phyloP scores from a whole-genome alignment of 257 asterid genomes.

The Thymus mandschuricus region DNA sequence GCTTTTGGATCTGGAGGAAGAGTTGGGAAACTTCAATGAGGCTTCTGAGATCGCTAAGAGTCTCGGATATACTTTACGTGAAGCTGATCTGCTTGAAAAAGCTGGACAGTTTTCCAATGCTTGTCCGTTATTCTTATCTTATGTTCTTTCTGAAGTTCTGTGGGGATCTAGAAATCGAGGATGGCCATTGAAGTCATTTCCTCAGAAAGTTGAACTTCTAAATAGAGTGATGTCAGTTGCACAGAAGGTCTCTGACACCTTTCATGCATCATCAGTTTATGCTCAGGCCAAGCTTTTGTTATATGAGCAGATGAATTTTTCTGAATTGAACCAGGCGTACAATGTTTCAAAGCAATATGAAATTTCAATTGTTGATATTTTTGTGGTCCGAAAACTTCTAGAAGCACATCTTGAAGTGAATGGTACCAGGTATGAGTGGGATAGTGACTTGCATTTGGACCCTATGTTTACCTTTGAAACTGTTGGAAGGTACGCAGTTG shows the following conservation, averaged over 20 bases:
- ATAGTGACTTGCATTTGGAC: conserved; percentile 31
- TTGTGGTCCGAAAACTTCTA: conserved; percentile 44
- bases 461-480: conserved; percentile 40
- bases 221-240: conserved; percentile 41
- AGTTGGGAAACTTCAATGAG: conserved; percentile 50
- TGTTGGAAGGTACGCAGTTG: conserved; percentile 36
- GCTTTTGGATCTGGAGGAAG: conserved; percentile 59
- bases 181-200: conserved; percentile 60
- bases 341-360: conserved; percentile 29
- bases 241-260: conserved; percentile 30
- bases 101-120: conserved; percentile 37
- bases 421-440: conserved; percentile 44
- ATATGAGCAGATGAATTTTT: conserved; percentile 32
- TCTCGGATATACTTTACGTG: conserved; percentile 43
- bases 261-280: conserved; percentile 34
- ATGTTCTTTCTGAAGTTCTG: conserved; percentile 40
- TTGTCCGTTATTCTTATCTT: conserved; percentile 32
- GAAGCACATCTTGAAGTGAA: conserved; percentile 44
- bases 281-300: conserved; percentile 41
- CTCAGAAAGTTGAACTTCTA: conserved; percentile 38
- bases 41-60: conserved; percentile 55
- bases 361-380: conserved; percentile 33
- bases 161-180: conserved; percentile 49
- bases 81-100: conserved; percentile 46
- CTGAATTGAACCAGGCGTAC: conserved; percentile 37